Evolutionary conservation across 2,329 filamentous ascomycete species (phyloP).

Genomic region (Peltaster fructicola): DNA sequence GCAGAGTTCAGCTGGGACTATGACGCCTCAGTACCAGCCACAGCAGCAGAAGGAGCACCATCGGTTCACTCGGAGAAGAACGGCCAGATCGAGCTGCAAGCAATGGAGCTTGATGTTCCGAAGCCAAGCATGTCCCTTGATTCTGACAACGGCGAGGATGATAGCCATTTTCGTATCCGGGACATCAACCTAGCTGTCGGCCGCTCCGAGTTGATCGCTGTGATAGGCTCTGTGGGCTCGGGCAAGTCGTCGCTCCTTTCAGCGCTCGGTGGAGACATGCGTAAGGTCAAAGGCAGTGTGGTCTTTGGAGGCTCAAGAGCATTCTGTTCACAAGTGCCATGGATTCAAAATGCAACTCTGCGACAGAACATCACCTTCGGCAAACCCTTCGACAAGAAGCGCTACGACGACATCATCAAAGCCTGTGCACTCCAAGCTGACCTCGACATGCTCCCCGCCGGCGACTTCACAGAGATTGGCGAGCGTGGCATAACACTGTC

Average conservation of each 20-base stretch:
- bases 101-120: no score
- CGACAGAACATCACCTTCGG: constrained; percentile 76
- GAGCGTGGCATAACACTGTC: constrained; percentile 83
- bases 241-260: no score
- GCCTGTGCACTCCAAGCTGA: constrained; percentile 66
- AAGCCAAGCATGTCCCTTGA: no score
- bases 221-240: no score
- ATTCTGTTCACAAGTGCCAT: constrained; percentile 77
- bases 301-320: constrained; percentile 57
- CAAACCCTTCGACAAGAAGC: constrained; percentile 46
- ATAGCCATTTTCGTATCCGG: constrained; percentile 46
- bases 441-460: constrained; percentile 67
- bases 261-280: no score
- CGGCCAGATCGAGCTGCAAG: no score
- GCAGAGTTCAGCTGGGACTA: constrained; percentile 72
- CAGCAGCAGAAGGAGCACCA: constrained; percentile 24
- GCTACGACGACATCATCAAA: constrained; percentile 56
- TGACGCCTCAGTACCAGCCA: constrained; percentile 26
- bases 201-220: constrained; percentile 54
- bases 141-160: constrained; percentile 26
- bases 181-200: constrained; percentile 47
- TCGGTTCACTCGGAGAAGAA: no score
- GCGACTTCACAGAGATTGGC: constrained; percentile 77
- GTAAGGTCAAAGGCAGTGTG: constrained; percentile 53
- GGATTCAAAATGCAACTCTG: constrained; percentile 78